These are phyloP conservation scores for Neolentinus lepideus DNA, from an alignment of 1,284 basidiomycete species.

Conservation along the genomic window DNA sequence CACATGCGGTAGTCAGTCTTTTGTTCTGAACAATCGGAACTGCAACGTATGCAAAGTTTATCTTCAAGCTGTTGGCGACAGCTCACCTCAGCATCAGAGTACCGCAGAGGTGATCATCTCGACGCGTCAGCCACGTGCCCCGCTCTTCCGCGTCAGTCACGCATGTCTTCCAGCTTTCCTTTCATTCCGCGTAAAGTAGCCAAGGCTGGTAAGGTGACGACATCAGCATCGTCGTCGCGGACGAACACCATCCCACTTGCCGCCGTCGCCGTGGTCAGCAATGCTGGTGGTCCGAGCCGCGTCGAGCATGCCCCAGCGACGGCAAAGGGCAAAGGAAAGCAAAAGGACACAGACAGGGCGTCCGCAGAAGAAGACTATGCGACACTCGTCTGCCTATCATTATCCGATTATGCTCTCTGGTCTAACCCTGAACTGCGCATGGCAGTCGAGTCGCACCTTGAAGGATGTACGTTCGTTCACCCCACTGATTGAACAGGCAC, in stretches of 20 bases:
- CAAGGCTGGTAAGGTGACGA: background rate
- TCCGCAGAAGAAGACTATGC: conserved; percentile 36
- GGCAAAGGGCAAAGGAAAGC: background rate
- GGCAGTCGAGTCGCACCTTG: conserved; percentile 33
- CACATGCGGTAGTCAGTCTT: too few relatives aligned
- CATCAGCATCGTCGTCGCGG: background rate
- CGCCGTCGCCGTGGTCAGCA: background rate
- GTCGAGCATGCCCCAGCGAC: background rate
- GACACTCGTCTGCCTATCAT: conserved; percentile 42
- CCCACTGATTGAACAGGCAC: background rate
- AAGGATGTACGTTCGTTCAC: conserved; percentile 40
- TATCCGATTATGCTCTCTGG: conserved; percentile 65
- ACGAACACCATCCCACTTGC: too few relatives aligned
- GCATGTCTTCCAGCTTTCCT: background rate
- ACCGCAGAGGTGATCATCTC: too few relatives aligned
- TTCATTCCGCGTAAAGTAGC: background rate
- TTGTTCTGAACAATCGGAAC: too few relatives aligned
- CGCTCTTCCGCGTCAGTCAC: background rate
- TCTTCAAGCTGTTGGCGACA: too few relatives aligned
- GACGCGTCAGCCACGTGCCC: too few relatives aligned
- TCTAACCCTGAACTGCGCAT: conserved; percentile 42
- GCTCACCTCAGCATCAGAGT: too few relatives aligned
- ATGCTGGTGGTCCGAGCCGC: too few relatives aligned
- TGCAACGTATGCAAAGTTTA: too few relatives aligned
- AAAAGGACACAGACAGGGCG: background rate